A percentile compares a stretch with the other conserved stretches of the same genome.
phyloP scores from a whole-genome alignment of 202 grass and related monocot genomes.

The Musa balbisiana region DNA sequence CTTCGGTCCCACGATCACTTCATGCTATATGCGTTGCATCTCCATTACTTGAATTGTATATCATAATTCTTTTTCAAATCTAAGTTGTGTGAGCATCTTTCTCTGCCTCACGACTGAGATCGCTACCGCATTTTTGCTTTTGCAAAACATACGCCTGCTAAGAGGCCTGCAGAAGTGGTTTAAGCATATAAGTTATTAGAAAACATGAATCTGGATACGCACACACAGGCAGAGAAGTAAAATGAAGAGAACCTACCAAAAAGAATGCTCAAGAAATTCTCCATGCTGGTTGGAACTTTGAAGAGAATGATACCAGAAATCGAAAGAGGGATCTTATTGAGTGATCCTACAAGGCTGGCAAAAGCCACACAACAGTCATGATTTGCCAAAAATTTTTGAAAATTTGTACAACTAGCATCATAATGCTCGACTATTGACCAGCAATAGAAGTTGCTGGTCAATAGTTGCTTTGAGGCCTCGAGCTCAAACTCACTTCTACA shows the following conservation, averaged over 20 bases:
- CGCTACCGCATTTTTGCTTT: constrained; percentile 60
- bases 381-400: not conserved
- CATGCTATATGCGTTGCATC: not conserved
- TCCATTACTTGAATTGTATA: not conserved
- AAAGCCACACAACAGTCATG: not conserved
- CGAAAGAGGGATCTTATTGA: constrained; percentile 98
- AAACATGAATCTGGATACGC: not conserved
- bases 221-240: not conserved
- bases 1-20: not conserved
- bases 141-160: constrained; percentile 82
- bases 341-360: constrained; percentile 80
- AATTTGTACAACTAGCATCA: not conserved
- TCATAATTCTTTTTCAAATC: not conserved
- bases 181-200: not conserved
- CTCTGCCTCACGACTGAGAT: constrained; percentile 26
- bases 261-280: constrained; percentile 78
- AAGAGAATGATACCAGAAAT: constrained; percentile 83
- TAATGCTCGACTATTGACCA: not conserved
- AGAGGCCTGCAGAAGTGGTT: constrained; percentile 38
- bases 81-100: not conserved
- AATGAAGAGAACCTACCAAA: constrained; percentile 46
- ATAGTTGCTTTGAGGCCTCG: too few species aligned
- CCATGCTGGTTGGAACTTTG: constrained; percentile 72
- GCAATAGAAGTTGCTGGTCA: not conserved
- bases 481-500: too few species aligned